Percentiles rank a stretch among this genome's conserved stretches.
phyloP scores from a whole-genome alignment of 345 rosid genomes.

The Passiflora organensis region DNA sequence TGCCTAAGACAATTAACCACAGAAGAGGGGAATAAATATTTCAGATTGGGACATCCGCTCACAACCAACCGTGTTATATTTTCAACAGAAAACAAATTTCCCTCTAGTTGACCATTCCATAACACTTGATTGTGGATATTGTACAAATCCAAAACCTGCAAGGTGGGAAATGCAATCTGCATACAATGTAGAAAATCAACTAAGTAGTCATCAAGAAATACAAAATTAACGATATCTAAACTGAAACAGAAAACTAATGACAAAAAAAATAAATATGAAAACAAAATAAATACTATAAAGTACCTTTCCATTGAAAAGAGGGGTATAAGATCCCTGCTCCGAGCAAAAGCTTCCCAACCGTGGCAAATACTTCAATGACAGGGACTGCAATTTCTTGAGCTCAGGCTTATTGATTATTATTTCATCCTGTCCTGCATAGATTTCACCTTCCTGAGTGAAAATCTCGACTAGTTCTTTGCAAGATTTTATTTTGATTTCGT shows the following conservation, averaged over 20 bases:
- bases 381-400: background rate
- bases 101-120: background rate
- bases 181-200: no score
- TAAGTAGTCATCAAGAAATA: no score
- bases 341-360: constrained; percentile 15
- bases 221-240: no score
- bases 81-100: background rate
- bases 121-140: background rate
- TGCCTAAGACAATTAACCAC: constrained; percentile 1
- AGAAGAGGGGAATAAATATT: background rate
- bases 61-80: background rate
- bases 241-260: no score
- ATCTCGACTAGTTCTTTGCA: constrained; percentile 16
- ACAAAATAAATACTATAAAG: no score
- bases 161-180: no score
- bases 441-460: no score
- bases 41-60: background rate
- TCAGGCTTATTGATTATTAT: background rate
- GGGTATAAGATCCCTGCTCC: constrained; percentile 4
- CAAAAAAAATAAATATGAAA: background rate
- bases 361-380: background rate
- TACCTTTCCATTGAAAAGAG: no score
- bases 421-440: no score
- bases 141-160: background rate
- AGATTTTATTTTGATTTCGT: constrained; percentile 12